A percentile compares a stretch with the other conserved stretches of the same genome.
These are phyloP conservation scores for Penicillium parvum DNA, from an alignment of 495 filamentous ascomycete species.

Conservation along the genomic window DNA sequence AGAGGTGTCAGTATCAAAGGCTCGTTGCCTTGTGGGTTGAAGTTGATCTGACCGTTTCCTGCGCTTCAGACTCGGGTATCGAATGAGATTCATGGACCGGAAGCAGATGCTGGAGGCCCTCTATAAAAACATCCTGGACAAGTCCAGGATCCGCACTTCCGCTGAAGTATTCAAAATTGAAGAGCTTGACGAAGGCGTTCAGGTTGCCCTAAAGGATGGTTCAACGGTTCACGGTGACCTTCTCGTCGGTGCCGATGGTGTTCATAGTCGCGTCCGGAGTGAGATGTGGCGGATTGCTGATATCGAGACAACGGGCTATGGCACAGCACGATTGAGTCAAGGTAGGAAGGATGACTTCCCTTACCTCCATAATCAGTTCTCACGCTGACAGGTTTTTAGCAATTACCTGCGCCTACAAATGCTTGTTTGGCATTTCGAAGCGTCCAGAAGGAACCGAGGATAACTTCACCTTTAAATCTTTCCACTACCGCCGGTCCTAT, in stretches of 20 bases:
- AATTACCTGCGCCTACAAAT: slow-evolving; percentile 9
- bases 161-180: slow-evolving; percentile 10
- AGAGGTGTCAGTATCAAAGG: slow-evolving; percentile 9
- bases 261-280: slow-evolving; percentile 36
- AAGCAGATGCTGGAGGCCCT: slow-evolving; percentile 20
- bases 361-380: not conserved
- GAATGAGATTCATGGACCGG: slow-evolving; percentile 24
- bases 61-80: slow-evolving; percentile 9
- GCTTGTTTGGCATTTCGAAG: slow-evolving; percentile 10
- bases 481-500: slow-evolving; percentile 7
- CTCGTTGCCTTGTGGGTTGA: not conserved
- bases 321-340: not conserved
- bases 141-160: slow-evolving; percentile 9
- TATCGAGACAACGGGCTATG: not conserved
- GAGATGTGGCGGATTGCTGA: slow-evolving; percentile 37
- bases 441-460: slow-evolving; percentile 1
- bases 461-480: not conserved
- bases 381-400: not conserved
- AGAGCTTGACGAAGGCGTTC: not conserved
- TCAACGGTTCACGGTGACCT: slow-evolving; percentile 33
- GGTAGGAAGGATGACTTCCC: not conserved
- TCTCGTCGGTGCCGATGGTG: slow-evolving; percentile 47
- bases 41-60: not conserved
- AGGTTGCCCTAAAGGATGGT: slow-evolving; percentile 23
- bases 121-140: slow-evolving; percentile 12